Evolutionary conservation across 1,139 yeast species (phyloP).

Genomic region (Saccharomyces pastorianus): DNA sequence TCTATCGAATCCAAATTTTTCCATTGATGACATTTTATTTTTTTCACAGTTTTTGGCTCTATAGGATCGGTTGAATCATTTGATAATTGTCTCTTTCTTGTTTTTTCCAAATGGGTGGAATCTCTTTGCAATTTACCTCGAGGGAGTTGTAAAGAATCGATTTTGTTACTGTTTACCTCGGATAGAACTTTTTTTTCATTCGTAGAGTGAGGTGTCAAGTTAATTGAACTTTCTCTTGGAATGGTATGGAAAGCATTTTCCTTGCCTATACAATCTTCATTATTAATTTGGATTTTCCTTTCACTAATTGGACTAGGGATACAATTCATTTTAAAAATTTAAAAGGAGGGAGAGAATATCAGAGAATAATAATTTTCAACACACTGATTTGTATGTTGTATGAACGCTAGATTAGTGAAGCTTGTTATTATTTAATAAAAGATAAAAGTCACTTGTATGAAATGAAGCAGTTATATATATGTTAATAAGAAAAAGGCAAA

Average conservation of each 20-base stretch:
- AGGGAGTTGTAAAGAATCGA: not conserved
- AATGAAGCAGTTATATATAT: not conserved
- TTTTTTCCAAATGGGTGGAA: not conserved
- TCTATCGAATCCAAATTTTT: constrained; percentile 81
- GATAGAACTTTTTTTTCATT: not conserved
- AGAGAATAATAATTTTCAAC: not conserved
- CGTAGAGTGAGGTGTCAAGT: not conserved
- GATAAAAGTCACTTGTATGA: not conserved
- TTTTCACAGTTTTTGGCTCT: constrained; percentile 6
- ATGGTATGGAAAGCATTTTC: not conserved
- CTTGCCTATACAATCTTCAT: not conserved
- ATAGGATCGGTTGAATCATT: not conserved
- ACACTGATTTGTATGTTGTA: not conserved
- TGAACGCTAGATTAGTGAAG: not conserved
- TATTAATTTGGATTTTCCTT: not conserved
- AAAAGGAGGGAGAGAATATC: not conserved
- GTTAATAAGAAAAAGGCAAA: not conserved
- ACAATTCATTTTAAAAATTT: not conserved
- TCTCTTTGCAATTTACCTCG: not conserved
- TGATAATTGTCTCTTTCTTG: not conserved
- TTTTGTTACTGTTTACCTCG: not conserved
- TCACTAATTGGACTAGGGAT: not conserved
- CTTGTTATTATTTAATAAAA: not conserved
- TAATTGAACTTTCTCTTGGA: not conserved
- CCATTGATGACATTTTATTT: constrained; percentile 33